phyloP scores from a whole-genome alignment of 169 alveolate genomes.

The Plasmodium ovale region DNA sequence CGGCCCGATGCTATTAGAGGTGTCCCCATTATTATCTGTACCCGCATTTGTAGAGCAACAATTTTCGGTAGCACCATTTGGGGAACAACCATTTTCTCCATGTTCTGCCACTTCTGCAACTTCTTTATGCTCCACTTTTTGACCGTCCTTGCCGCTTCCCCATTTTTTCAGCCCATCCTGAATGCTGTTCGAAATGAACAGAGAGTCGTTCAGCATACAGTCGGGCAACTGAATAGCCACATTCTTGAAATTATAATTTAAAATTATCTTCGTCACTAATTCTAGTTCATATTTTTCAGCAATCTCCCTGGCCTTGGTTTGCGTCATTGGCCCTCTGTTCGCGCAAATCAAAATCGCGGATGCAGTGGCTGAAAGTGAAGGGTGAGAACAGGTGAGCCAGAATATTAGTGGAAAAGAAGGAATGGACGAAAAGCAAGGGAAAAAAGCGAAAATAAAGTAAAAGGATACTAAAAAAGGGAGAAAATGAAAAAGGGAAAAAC shows the following conservation, averaged over 20 bases:
- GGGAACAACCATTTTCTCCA: background rate
- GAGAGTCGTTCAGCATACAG: constrained; percentile 55
- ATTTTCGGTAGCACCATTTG: background rate
- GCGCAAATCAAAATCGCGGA: too few species aligned
- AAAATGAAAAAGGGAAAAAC: too few species aligned
- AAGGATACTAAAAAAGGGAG: too few species aligned
- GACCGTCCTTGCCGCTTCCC: background rate
- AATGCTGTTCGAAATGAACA: constrained; percentile 13
- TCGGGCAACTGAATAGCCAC: constrained; percentile 71
- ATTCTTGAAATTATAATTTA: constrained; percentile 17
- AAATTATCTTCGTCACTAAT: constrained; percentile 29
- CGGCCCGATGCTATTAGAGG: background rate
- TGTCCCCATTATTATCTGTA: background rate
- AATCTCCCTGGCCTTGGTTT: constrained; percentile 4
- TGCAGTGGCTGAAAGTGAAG: too few species aligned
- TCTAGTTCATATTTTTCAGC: constrained; percentile 28
- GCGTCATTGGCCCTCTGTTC: constrained; percentile 3
- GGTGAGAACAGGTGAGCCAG: too few species aligned
- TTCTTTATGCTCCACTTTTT: background rate
- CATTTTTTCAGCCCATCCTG: background rate
- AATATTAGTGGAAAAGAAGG: too few species aligned
- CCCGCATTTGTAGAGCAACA: constrained; percentile 16
- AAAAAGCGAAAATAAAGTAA: too few species aligned
- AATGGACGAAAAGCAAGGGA: too few species aligned
- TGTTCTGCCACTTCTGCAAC: too few species aligned